Base-by-base conservation (phyloP, 495 filamentous ascomycete species). In the Schizothecium vesticola region DNA sequence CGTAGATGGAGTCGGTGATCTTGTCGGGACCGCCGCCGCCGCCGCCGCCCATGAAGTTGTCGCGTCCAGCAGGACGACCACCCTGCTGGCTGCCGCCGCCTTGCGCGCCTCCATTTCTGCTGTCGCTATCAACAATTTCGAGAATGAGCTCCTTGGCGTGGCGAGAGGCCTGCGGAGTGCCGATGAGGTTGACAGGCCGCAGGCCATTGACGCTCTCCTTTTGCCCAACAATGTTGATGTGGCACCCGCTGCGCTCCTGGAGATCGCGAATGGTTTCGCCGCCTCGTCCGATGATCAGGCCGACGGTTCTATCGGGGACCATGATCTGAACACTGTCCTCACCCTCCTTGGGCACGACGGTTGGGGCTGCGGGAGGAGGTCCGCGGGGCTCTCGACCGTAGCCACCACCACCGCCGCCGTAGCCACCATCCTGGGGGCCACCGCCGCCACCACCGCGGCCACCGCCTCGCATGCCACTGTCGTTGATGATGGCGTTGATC, bases 191-290 rank as follows among this genome's bases (percentile, higher is more conserved):
- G 59, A 95, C 90, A 31, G 92, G 92, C 11, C 92, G 87, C 55
- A 94, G 82, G 24, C 92, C 92, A 71, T 93, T 92, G 29, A 93
- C 84, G 74, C 90, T 93, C 81, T 94, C 93, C 64, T 90, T 89
- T 77, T 95, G 91, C 59, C 89, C 89, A 3, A 94, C 90, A 69
- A 95, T 94, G 77, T 95, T 95, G 67, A 95, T 91, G 77, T 95
- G 92, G 71, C 92, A 95, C 2, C 87, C 89, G 70, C 90, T 92
- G 65, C 91, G 86, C 73, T 95, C 92, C 75, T 95, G 92, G 16
- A 94, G 86, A 77, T 97, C 94, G 36, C 94, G 89, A 69, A 94
- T 94, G 6, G 92, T 94, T 78, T 94, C 91, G 28, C 91, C 91
- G 23, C 91, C 91, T 59, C 92, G 87, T 24, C 91, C 91, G 69